Conservation (phyloP, 202 grass and related monocot species). For the Dendrocalamus latiflorus region DNA sequence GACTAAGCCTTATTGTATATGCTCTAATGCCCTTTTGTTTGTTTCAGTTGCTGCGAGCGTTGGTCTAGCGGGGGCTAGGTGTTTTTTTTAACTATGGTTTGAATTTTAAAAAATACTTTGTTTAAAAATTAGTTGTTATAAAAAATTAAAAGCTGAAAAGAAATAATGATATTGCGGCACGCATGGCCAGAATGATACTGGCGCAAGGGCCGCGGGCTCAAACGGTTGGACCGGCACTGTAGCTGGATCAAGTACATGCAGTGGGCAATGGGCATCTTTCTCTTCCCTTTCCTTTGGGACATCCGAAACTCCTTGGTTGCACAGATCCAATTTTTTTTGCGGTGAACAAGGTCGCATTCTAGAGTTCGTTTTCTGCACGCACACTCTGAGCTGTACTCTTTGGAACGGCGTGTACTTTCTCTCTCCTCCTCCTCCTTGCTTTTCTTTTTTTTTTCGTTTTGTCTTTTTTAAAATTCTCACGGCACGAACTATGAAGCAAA, state of each 20-base stretch:
- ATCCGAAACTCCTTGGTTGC: not conserved
- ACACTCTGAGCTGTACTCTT: conserved; percentile 12
- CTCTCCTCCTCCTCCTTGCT: no score
- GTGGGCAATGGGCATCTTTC: no score
- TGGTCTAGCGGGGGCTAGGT: not conserved
- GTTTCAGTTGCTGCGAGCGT: not conserved
- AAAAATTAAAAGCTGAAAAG: no score
- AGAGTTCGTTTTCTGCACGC: conserved; percentile 33
- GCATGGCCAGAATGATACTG: not conserved
- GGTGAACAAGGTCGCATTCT: not conserved
- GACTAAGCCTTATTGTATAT: no score
- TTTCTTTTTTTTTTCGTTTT: not conserved
- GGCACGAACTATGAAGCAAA: not conserved
- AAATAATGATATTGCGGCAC: not conserved
- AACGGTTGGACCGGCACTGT: not conserved
- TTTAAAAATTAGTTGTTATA: no score
- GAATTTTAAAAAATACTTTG: no score
- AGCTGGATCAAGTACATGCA: not conserved
- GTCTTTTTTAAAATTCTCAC: not conserved
- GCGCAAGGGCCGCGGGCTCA: not conserved
- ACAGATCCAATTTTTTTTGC: not conserved
- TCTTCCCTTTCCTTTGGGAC: no score
- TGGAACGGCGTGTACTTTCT: not conserved
- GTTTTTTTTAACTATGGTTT: no score
- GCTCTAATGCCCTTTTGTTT: not conserved